Percentiles rank a stretch among this genome's conserved stretches.
Evolutionary conservation across 768 basidiomycete genomes (phyloP).

Genomic region (Agaricus blazei): DNA sequence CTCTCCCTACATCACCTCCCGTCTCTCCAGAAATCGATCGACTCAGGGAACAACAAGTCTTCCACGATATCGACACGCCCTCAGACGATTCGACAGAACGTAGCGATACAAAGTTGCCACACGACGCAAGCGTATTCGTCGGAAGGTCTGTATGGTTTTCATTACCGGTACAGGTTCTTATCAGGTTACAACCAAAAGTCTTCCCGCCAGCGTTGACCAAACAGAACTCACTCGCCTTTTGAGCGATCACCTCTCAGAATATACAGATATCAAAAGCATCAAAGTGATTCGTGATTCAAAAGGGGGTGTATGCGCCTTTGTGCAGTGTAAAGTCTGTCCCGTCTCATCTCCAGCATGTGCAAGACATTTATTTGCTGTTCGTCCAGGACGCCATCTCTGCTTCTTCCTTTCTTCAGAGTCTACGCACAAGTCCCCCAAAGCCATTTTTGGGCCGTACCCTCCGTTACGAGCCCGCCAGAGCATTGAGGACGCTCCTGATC

Average conservation of each 20-base stretch:
- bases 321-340: slow-evolving; percentile 70
- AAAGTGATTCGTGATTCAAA: slow-evolving; percentile 71
- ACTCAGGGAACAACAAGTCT: slow-evolving; percentile 13
- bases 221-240: slow-evolving; percentile 56
- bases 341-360: background rate
- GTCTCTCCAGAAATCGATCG: slow-evolving; percentile 28
- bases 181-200: slow-evolving; percentile 31
- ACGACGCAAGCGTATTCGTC: slow-evolving; percentile 80
- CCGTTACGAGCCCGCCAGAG: slow-evolving; percentile 75
- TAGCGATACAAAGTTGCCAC: slow-evolving; percentile 48
- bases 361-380: slow-evolving; percentile 12
- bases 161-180: background rate
- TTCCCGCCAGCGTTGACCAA: slow-evolving; percentile 66
- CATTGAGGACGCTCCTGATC: slow-evolving; percentile 66
- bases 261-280: slow-evolving; percentile 61
- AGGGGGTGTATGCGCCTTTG: slow-evolving; percentile 79
- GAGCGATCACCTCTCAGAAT: slow-evolving; percentile 59
- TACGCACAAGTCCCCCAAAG: slow-evolving; percentile 50
- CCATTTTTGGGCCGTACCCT: slow-evolving; percentile 69
- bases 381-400: slow-evolving; percentile 55
- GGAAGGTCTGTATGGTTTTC: slow-evolving; percentile 54
- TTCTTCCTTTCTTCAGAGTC: slow-evolving; percentile 49
- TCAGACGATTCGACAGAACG: slow-evolving; percentile 20
- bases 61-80: slow-evolving; percentile 11
- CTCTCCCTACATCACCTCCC: slow-evolving; percentile 48